Conservation (phyloP, 2,329 filamentous ascomycete species). For the Epichloe baconii region DNA sequence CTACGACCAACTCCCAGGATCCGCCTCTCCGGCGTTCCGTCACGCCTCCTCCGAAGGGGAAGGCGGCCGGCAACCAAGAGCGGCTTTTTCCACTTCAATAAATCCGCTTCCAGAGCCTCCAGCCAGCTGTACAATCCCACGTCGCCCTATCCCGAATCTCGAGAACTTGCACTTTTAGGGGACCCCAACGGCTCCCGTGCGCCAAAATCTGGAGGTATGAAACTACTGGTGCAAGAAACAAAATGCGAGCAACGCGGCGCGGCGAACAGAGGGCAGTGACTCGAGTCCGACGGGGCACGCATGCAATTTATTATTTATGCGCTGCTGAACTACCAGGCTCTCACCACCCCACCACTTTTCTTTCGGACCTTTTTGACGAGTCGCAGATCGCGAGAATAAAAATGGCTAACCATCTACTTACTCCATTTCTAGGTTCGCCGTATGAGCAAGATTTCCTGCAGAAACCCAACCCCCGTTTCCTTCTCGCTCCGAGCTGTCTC, state of each 20-base stretch:
- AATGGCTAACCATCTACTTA: background rate
- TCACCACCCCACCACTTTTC: background rate
- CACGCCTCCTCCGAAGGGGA: background rate
- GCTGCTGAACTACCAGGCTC: background rate
- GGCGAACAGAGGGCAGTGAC: background rate
- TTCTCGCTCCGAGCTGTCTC: slow-evolving; percentile 38
- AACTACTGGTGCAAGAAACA: background rate
- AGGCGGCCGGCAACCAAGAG: slow-evolving; percentile 28
- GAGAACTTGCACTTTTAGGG: slow-evolving; percentile 26
- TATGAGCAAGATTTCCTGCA: slow-evolving; percentile 21
- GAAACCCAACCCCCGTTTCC: slow-evolving; percentile 27
- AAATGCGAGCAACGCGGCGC: background rate
- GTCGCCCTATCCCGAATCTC: slow-evolving; percentile 22
- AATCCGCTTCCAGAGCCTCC: slow-evolving; percentile 28
- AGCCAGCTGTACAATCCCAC: slow-evolving; percentile 18
- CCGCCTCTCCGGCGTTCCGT: slow-evolving; percentile 6
- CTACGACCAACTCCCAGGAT: background rate
- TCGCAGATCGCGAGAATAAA: background rate
- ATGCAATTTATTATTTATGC: background rate
- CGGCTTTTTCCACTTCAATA: slow-evolving; percentile 39
- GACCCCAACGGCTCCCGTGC: slow-evolving; percentile 19
- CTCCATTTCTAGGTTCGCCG: slow-evolving; percentile 12
- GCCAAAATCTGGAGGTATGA: slow-evolving; percentile 22
- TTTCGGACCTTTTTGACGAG: background rate
- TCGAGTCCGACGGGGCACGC: background rate